phyloP scores from a whole-genome alignment of 257 asterid species.

The Solanum chilense region DNA sequence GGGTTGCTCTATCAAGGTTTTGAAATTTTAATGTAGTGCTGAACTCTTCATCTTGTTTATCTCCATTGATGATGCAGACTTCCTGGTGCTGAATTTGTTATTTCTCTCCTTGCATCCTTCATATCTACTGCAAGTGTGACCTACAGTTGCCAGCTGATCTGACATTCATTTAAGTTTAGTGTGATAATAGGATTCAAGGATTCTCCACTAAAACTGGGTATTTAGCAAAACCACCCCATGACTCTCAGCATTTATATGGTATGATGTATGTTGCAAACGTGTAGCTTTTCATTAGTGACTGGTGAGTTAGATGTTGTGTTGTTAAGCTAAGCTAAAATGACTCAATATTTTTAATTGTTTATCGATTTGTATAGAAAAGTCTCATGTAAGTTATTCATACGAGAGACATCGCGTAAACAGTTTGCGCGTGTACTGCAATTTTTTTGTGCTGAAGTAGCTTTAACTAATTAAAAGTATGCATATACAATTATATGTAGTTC shows the following conservation, averaged over 20 bases:
- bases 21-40: background rate
- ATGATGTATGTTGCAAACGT: background rate
- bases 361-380: background rate
- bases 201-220: background rate
- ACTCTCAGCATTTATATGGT: background rate
- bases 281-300: background rate
- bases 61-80: background rate
- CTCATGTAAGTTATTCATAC: background rate
- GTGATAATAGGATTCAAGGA: background rate
- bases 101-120: background rate
- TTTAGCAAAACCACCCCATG: background rate
- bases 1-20: background rate
- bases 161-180: background rate
- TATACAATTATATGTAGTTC: background rate
- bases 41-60: background rate
- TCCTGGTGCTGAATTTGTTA: background rate
- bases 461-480: background rate
- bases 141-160: background rate
- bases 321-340: background rate
- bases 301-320: background rate
- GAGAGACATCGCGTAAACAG: background rate
- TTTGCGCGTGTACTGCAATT: background rate
- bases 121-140: background rate
- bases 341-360: background rate
- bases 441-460: background rate